Base-by-base conservation (phyloP, 169 alveolate genomes). In the Babesia sp. region DNA sequence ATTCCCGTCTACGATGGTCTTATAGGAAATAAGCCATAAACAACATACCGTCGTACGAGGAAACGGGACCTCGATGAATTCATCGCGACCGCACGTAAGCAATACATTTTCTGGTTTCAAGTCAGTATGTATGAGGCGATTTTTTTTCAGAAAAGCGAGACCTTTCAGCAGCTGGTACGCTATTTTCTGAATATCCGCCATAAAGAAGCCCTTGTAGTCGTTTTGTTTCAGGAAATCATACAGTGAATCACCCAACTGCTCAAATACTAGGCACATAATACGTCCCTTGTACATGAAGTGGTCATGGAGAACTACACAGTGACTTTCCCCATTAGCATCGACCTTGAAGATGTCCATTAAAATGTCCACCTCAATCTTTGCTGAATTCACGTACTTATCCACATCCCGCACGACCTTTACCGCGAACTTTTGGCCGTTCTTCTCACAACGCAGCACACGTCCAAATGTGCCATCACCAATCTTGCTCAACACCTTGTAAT, bases 401-500 rank as follows among this genome's bases (percentile, higher is more conserved):
- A 95, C 97, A 68, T 97, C 96, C 50, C 98, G 83, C 37, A 97
- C 96, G 28, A 94, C 96, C 81, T 97, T 97, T 58, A 96, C 82
- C 11, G 99, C 99, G 37, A 91, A 93, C 16, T 87, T 87, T 39
- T 86, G 82, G 42, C 83, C 91, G 34, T 73, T 84, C 77, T 93
- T 95, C 44, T 94, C 93, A 56, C 97, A 93, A 55, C 90, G 91
- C 29, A 96, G 87, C 37, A 96, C 99, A 76, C 99, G 82, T n/a
- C 99, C 99, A 81, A 98, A 98, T 11, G 99, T 97, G 24, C 99
- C 99, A 67, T 96, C 99, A 12, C 99, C 98, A 74, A 97, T 87
- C 67, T 92, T 87, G 60, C 91, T 82, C 60, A 84, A 68, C 56
- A 97, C 94, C 68, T 86, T 76, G 88, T 95, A 96, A 44, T 84